These are phyloP conservation scores for Hapsidospora chrysogenum DNA, from an alignment of 495 filamentous ascomycete genomes.

Conservation along the genomic window DNA sequence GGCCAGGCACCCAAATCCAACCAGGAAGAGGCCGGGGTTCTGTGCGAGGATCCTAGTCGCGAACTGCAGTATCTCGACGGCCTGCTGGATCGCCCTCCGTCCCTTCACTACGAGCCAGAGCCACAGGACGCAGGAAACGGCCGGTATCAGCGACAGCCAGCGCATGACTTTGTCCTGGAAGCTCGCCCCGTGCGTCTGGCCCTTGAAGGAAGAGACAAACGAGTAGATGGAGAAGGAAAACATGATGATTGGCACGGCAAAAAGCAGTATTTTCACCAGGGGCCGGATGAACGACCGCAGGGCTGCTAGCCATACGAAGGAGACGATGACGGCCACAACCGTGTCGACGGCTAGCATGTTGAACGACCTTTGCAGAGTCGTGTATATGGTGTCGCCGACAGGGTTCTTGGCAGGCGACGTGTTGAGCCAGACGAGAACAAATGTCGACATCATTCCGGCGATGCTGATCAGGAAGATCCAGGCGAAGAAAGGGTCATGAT, in stretches of 20 bases:
- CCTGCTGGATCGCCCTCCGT: slow-evolving; percentile 60
- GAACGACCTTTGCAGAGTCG: slow-evolving; percentile 70
- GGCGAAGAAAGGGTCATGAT: slow-evolving; percentile 82
- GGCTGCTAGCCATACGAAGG: slow-evolving; percentile 78
- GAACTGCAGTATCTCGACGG: slow-evolving; percentile 80
- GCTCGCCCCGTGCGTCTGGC: slow-evolving; percentile 46
- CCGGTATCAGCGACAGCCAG: slow-evolving; percentile 65
- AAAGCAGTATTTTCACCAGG: slow-evolving; percentile 57
- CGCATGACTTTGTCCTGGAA: slow-evolving; percentile 83
- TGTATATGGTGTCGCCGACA: slow-evolving; percentile 79
- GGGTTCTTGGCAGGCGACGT: slow-evolving; percentile 47
- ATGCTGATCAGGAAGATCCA: slow-evolving; percentile 74
- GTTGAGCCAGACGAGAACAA: slow-evolving; percentile 76
- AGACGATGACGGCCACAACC: slow-evolving; percentile 71
- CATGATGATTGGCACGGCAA: slow-evolving; percentile 72
- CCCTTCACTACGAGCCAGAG: slow-evolving; percentile 62
- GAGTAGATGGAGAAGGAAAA: slow-evolving; percentile 83
- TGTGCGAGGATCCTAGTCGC: slow-evolving; percentile 71
- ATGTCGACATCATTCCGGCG: slow-evolving; percentile 68
- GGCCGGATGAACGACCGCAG: slow-evolving; percentile 70
- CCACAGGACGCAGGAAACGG: slow-evolving; percentile 60
- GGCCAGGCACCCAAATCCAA: slow-evolving; percentile 65
- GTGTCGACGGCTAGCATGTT: slow-evolving; percentile 83
- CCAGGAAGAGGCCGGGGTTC: slow-evolving; percentile 64
- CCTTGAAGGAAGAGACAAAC: slow-evolving; percentile 76